Evolutionary conservation across 768 basidiomycete species (phyloP).

Genomic region (Mycena rosella): DNA sequence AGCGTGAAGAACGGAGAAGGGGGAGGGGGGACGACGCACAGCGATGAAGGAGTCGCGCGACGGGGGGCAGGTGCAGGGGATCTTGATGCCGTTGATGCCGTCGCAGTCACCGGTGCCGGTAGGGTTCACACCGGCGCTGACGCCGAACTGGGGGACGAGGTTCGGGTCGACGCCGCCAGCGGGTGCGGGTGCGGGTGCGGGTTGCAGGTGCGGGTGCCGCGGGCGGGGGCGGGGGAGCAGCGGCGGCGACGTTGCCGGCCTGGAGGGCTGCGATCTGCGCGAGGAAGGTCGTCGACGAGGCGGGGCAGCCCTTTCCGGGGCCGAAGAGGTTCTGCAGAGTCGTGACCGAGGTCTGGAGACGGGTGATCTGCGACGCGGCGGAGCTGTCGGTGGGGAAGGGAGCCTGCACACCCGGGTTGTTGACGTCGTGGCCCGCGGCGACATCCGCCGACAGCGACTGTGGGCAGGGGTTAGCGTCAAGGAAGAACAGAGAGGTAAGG

Average conservation of each 20-base stretch:
- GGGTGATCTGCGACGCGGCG: conserved; percentile 62
- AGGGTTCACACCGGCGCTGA: conserved; percentile 18
- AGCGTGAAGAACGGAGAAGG: conserved; percentile 14
- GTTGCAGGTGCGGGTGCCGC: neutral
- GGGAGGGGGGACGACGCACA: conserved; percentile 48
- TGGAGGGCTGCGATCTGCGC: conserved; percentile 15
- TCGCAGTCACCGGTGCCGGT: conserved; percentile 64
- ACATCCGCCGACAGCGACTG: conserved; percentile 66
- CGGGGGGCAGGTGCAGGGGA: conserved; percentile 80
- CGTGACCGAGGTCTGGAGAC: conserved; percentile 70
- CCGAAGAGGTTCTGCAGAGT: conserved; percentile 82
- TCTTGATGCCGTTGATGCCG: conserved; percentile 64
- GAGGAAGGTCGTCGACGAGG: conserved; percentile 68
- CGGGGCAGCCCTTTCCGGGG: conserved; percentile 76
- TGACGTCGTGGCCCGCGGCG: conserved; percentile 70
- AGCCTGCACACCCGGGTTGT: conserved; percentile 71
- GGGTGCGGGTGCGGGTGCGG: neutral
- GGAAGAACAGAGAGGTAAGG: neutral
- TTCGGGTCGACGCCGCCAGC: conserved; percentile 51
- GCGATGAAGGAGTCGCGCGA: conserved; percentile 62
- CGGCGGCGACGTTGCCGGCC: neutral
- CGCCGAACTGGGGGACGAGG: conserved; percentile 38
- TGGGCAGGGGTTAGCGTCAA: neutral
- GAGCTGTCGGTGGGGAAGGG: conserved; percentile 75
- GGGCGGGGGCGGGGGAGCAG: neutral